Conservation (phyloP, 495 filamentous ascomycete species). For the Penicillium canescens region DNA sequence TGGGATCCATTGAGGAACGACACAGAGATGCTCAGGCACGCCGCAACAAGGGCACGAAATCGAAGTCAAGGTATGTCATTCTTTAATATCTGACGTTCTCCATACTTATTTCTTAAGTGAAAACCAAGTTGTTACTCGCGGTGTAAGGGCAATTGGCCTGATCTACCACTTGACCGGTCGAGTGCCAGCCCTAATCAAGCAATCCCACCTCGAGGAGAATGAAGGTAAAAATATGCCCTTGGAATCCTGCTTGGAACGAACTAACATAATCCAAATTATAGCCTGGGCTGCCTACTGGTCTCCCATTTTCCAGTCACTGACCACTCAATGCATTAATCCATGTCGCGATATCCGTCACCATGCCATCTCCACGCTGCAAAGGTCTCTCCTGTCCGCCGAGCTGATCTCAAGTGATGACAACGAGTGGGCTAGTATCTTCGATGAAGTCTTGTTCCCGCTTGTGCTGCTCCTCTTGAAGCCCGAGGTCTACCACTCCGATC, state of each 20-base stretch:
- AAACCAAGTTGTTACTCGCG: constrained; percentile 73
- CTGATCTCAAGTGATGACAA: constrained; percentile 73
- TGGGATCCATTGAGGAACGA: constrained; percentile 79
- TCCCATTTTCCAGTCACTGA: constrained; percentile 86
- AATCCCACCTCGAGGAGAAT: constrained; percentile 86
- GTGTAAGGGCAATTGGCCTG: constrained; percentile 74
- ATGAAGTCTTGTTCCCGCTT: constrained; percentile 93
- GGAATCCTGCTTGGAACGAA: not conserved
- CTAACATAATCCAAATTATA: constrained; percentile 31
- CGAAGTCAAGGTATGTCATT: constrained; percentile 56
- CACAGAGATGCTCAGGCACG: constrained; percentile 62
- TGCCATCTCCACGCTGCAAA: constrained; percentile 83
- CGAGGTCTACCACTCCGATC: constrained; percentile 91
- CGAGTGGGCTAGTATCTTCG: constrained; percentile 95
- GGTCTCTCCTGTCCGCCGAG: constrained; percentile 78
- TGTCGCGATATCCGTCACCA: constrained; percentile 91
- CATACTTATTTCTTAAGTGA: constrained; percentile 42
- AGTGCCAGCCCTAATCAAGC: constrained; percentile 82
- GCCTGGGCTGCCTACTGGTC: constrained; percentile 99
- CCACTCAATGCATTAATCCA: constrained; percentile 89
- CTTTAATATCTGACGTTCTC: constrained; percentile 1
- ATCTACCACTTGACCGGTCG: constrained; percentile 78
- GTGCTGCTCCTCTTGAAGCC: constrained; percentile 87
- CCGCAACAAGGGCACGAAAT: constrained; percentile 51
- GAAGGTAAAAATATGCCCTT: constrained; percentile 58